Percentiles rank a stretch among this genome's conserved stretches.
Conservation (phyloP, 2,329 filamentous ascomycete genomes). For the Fusarium concolor region DNA sequence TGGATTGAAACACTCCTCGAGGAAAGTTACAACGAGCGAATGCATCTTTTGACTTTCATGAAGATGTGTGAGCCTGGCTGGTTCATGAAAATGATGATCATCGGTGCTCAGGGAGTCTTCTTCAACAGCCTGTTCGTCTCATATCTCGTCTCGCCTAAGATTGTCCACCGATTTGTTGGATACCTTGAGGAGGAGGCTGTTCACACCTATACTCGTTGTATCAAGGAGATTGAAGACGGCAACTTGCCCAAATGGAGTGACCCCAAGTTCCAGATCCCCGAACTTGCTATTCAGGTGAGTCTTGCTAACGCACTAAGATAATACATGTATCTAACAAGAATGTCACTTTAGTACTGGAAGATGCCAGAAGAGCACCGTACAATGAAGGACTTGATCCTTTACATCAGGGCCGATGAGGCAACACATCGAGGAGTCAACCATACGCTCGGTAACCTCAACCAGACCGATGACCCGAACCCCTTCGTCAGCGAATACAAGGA, state of each 20-base stretch:
- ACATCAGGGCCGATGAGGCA: constrained; percentile 90
- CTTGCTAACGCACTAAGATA: not conserved
- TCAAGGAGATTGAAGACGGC: constrained; percentile 88
- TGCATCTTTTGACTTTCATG: constrained; percentile 93
- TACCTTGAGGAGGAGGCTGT: constrained; percentile 98
- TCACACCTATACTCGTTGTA: constrained; percentile 90
- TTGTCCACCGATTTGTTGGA: constrained; percentile 94
- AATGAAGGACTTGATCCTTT: constrained; percentile 88
- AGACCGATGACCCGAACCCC: constrained; percentile 89
- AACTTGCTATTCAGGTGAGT: constrained; percentile 78
- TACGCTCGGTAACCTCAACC: constrained; percentile 88
- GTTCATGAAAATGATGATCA: constrained; percentile 93
- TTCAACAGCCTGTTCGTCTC: constrained; percentile 93
- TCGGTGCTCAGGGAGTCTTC: constrained; percentile 94
- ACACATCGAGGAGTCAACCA: constrained; percentile 96
- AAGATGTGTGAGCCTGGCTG: constrained; percentile 80
- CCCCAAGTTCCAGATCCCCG: constrained; percentile 78
- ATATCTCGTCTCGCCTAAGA: constrained; percentile 87
- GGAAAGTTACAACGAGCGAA: constrained; percentile 91
- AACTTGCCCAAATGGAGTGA: constrained; percentile 83
- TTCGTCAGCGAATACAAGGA: constrained; percentile 88
- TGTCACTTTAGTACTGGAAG: constrained; percentile 77
- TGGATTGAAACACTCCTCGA: constrained; percentile 95
- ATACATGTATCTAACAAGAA: constrained; percentile 11
- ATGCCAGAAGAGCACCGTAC: constrained; percentile 86